phyloP scores from a whole-genome alignment of 129 eudicot species.

The Flaveria linearis region DNA sequence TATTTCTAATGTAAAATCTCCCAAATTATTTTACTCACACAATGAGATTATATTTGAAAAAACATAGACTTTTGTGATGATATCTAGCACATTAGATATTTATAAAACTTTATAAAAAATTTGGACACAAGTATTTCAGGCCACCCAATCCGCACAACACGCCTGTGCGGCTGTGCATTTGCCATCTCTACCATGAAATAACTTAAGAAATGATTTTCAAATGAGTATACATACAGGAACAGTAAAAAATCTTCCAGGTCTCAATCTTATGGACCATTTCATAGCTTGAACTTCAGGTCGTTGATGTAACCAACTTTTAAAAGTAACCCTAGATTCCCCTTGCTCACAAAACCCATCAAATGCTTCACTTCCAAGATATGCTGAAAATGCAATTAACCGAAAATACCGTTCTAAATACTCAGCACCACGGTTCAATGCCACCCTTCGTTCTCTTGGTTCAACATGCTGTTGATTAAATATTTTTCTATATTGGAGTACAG shows the following conservation, averaged over 20 bases:
- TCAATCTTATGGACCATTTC: conserved; percentile 95
- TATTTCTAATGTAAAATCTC: not conserved
- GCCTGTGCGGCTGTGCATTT: not conserved
- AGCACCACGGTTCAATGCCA: conserved; percentile 95
- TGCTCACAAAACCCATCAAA: conserved; percentile 87
- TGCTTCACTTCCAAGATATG: conserved; percentile 98
- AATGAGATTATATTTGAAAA: not conserved
- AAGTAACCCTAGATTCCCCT: conserved; percentile 64
- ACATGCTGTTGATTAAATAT: conserved; percentile 78
- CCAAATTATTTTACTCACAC: not conserved
- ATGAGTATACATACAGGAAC: conserved; percentile 65
- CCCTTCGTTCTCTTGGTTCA: conserved; percentile 94
- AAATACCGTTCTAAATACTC: conserved; percentile 97
- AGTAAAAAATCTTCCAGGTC: conserved; percentile 94
- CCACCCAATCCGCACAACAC: not conserved
- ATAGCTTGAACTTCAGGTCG: conserved; percentile 96
- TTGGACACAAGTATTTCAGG: not conserved
- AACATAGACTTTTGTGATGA: not conserved
- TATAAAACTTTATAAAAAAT: not conserved
- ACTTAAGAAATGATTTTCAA: conserved; percentile 14
- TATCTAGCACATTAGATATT: not conserved
- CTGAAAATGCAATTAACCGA: conserved; percentile 91
- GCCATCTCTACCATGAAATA: conserved; percentile 13
- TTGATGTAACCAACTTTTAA: conserved; percentile 85
- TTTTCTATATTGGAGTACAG: conserved; percentile 78